Evolutionary conservation across 1,284 basidiomycete genomes (phyloP), one percentile per base, ranked within the genome.

Genomic region (Ceratobasidium sp.): DNA sequence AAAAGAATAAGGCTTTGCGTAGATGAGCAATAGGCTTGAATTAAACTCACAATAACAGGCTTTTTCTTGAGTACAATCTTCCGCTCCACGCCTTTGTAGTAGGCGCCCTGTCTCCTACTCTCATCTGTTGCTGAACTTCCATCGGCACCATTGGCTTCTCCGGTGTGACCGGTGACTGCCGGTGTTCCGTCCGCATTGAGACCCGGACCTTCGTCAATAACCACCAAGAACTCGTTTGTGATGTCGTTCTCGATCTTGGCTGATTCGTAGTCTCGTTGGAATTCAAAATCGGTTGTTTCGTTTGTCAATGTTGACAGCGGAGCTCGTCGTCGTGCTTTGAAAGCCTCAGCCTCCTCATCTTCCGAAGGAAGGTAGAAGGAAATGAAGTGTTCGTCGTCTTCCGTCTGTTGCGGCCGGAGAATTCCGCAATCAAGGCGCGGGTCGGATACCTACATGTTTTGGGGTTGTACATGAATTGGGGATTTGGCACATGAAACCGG

Each of bases 31-130:
- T 9, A 29, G 25, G 15, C 40, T 1, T 29, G 9, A 46, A 51
- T 25, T 13, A 77, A 32, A 83, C 90, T 82, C 79, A 95, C 94
- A 82, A 92, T 92, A 22, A 88, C 89, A 15, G 95, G 89, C 82
- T 92, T 94, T 86, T 95, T 96, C 84, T 95, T 94, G 64, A 97
- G 85, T 25, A 90, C 86, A 88, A 95, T 95, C 83, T 95, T 95
- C 77, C 93, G 90, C 82, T 92, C 91, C 77, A 96, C 93, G 81
- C 92, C 91, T 84, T 95, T 95, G 86, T 95, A 96, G 83, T 94
- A 95, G 0, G 91, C 95, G 19, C 92, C 94, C 80, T 89, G 90
- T 46, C 83, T 83, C 76, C 87, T 82, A 62, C 81, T 49, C n/a
- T 77, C 78, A 37, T 76, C 70, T 19, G 54, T 61, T 15, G 22